phyloP scores from a whole-genome alignment of 73 alveolate genomes.

The Symbiodinium pilosum region DNA sequence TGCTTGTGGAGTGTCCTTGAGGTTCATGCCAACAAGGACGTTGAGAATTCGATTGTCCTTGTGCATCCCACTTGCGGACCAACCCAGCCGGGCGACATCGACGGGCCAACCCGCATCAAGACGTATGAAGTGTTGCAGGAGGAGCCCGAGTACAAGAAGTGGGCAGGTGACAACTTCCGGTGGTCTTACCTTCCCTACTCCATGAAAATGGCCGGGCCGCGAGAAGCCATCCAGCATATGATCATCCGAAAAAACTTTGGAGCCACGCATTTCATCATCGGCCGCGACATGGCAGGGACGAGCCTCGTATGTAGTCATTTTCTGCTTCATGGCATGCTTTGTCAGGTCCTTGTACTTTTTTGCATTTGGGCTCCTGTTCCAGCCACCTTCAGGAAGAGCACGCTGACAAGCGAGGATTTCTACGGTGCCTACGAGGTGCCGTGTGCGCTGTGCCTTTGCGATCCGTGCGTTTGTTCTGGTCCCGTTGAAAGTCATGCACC shows the following conservation, averaged over 20 bases:
- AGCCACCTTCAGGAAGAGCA: conserved; percentile 76
- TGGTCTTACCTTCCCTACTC: conserved; percentile 93
- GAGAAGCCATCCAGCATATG: conserved; percentile 93
- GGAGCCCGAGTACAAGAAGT: conserved; percentile 77
- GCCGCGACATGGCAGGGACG: conserved; percentile 94
- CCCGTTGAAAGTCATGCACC: too few relatives aligned
- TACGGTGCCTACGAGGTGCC: conserved; percentile 88
- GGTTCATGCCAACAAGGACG: conserved; percentile 83
- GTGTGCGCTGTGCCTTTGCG: neutral
- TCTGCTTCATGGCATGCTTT: neutral
- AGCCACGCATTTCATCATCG: conserved; percentile 94
- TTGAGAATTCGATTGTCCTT: conserved; percentile 45
- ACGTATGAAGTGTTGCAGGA: conserved; percentile 73
- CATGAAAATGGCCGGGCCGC: conserved; percentile 94
- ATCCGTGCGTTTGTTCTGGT: neutral
- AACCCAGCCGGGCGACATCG: conserved; percentile 93
- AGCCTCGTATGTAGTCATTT: neutral
- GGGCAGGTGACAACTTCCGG: conserved; percentile 91
- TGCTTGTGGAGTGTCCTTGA: neutral
- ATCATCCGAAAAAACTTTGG: conserved; percentile 94
- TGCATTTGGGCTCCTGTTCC: neutral
- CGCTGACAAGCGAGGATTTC: conserved; percentile 86
- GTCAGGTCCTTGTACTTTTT: neutral
- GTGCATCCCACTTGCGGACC: conserved; percentile 95
- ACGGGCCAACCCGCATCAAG: conserved; percentile 82